These are phyloP conservation scores for Closterium sp. DNA, from an alignment of 139 green algal genomes.

Conservation along the genomic window DNA sequence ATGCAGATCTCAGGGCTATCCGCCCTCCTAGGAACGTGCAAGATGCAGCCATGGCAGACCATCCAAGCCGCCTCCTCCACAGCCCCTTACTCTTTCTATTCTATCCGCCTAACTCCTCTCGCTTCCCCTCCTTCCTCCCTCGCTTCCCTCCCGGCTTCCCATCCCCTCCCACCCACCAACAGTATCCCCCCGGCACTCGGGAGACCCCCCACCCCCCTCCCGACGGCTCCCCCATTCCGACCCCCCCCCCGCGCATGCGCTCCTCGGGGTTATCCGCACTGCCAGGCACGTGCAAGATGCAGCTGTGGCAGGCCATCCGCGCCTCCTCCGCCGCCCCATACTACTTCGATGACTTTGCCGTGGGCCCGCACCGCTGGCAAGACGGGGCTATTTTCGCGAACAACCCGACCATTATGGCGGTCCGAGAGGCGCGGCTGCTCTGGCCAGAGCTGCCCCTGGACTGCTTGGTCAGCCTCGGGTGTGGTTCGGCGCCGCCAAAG, in stretches of 20 bases:
- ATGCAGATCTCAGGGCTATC: background rate
- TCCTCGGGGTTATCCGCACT: constrained; percentile 7
- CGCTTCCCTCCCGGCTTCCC: background rate
- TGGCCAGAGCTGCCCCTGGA: constrained; percentile 81
- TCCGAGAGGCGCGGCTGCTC: constrained; percentile 76
- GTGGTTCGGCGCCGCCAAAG: constrained; percentile 58
- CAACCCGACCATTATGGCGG: constrained; percentile 83
- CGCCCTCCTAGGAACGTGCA: constrained; percentile 46
- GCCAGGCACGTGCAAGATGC: constrained; percentile 52
- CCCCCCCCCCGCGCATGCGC: background rate
- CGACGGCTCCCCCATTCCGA: background rate
- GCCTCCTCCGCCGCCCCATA: constrained; percentile 84
- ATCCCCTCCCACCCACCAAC: background rate
- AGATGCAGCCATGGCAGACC: constrained; percentile 76
- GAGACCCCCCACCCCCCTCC: background rate
- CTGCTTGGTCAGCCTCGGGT: constrained; percentile 79
- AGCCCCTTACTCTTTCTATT: constrained; percentile 82
- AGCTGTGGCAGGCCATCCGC: constrained; percentile 85
- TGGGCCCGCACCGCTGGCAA: constrained; percentile 75
- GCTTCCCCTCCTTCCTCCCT: no score
- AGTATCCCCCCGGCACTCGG: constrained; percentile 18
- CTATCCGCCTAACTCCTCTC: constrained; percentile 65
- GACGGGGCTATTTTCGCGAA: constrained; percentile 89
- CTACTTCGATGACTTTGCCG: constrained; percentile 84
- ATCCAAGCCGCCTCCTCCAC: constrained; percentile 84